phyloP scores from a whole-genome alignment of 371 early-diverging fungal genomes.

The Apophysomyces sp. region DNA sequence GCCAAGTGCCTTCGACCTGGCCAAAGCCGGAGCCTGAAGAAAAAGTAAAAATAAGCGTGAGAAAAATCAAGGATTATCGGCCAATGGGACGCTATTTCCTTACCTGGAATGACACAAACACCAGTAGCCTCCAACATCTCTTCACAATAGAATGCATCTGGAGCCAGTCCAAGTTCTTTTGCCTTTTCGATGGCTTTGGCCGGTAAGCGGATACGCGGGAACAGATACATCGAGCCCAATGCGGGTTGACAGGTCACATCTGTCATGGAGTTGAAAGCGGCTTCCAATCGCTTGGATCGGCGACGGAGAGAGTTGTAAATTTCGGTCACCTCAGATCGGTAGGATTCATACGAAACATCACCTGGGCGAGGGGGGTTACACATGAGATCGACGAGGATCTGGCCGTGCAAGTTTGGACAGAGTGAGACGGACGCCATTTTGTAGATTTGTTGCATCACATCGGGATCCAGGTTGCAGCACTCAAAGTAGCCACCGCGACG shows the following conservation, averaged over 20 bases:
- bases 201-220: constrained; percentile 84
- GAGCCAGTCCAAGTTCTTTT: constrained; percentile 53
- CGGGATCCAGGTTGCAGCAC: constrained; percentile 76
- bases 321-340: constrained; percentile 66
- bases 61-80: not conserved
- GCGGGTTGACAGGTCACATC: constrained; percentile 89
- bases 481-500: constrained; percentile 98
- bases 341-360: constrained; percentile 76
- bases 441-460: constrained; percentile 82
- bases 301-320: constrained; percentile 86
- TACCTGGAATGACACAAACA: constrained; percentile 65
- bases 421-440: constrained; percentile 92
- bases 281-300: constrained; percentile 74
- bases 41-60: constrained; percentile 4
- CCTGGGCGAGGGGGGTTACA: constrained; percentile 86
- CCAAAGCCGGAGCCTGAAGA: constrained; percentile 78
- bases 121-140: constrained; percentile 94
- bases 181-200: constrained; percentile 74
- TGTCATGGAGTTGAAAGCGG: constrained; percentile 81
- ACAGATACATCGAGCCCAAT: constrained; percentile 94
- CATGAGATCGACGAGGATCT: constrained; percentile 91
- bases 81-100: constrained; percentile 2
- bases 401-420: constrained; percentile 89
- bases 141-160: constrained; percentile 87
- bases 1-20: constrained; percentile 89